phyloP scores from a whole-genome alignment of 495 filamentous ascomycete genomes.

The Sporormia fimetaria region DNA sequence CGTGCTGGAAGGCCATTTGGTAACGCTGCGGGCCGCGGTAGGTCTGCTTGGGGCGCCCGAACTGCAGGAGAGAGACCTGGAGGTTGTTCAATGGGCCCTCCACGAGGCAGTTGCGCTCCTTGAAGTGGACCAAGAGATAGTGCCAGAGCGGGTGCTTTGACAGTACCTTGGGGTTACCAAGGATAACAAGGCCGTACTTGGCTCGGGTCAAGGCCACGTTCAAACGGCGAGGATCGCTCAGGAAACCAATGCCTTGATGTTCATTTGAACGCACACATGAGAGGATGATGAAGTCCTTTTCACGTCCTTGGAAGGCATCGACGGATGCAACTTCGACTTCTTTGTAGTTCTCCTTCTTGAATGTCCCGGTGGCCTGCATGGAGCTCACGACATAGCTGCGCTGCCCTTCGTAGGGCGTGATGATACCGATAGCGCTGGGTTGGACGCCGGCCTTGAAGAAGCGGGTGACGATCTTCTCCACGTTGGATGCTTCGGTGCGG shows the following conservation, averaged over 20 bases:
- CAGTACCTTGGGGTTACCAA: slow-evolving; percentile 95
- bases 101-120: slow-evolving; percentile 90
- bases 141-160: slow-evolving; percentile 99
- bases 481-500: slow-evolving; percentile 90
- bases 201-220: slow-evolving; percentile 98
- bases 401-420: slow-evolving; percentile 97
- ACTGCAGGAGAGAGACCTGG: slow-evolving; percentile 88
- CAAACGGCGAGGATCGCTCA: slow-evolving; percentile 94
- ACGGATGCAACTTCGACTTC: slow-evolving; percentile 98
- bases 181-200: slow-evolving; percentile 89
- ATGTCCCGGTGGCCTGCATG: slow-evolving; percentile 93
- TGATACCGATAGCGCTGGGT: slow-evolving; percentile 86
- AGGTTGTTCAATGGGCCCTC: slow-evolving; percentile 95
- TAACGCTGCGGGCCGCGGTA: slow-evolving; percentile 87
- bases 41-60: slow-evolving; percentile 81
- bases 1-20: slow-evolving; percentile 68
- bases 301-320: slow-evolving; percentile 96
- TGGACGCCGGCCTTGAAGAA: slow-evolving; percentile 99
- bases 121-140: slow-evolving; percentile 90
- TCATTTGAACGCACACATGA: slow-evolving; percentile 98
- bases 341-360: slow-evolving; percentile 98
- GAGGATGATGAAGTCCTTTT: slow-evolving; percentile 98
- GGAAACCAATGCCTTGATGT: slow-evolving; percentile 97
- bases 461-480: slow-evolving; percentile 94
- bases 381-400: slow-evolving; percentile 97